Evolutionary conservation across 2,329 filamentous ascomycete species (phyloP).

Genomic region (Penicillium brevicompactum): DNA sequence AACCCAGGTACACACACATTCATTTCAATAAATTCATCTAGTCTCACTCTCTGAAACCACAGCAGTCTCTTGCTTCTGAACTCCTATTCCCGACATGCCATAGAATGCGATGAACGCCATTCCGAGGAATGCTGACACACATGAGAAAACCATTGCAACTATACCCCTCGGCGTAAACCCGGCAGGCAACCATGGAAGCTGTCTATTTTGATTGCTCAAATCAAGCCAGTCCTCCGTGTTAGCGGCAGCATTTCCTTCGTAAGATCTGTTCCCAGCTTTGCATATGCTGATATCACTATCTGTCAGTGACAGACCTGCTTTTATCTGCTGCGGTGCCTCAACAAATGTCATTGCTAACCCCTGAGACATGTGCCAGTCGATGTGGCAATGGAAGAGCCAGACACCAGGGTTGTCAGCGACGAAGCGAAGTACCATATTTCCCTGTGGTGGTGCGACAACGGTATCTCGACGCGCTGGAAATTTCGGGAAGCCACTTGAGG

Average conservation of each 20-base stretch:
- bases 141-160: constrained; percentile 72
- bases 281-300: constrained; percentile 3
- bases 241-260: constrained; percentile 70
- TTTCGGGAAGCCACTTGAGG: constrained; percentile 48
- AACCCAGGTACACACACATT: too few species aligned
- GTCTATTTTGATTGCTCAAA: constrained; percentile 60
- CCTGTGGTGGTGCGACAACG: constrained; percentile 17
- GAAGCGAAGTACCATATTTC: constrained; percentile 25
- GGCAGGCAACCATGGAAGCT: constrained; percentile 59
- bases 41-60: not conserved
- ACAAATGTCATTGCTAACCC: constrained; percentile 19
- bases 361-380: constrained; percentile 27
- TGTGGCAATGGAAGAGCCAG: constrained; percentile 31
- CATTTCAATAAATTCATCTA: not conserved
- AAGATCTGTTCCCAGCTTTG: constrained; percentile 52
- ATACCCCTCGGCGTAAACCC: constrained; percentile 72
- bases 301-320: not conserved
- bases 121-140: constrained; percentile 67
- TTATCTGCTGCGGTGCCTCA: not conserved
- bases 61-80: not conserved
- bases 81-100: not conserved
- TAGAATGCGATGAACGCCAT: constrained; percentile 69
- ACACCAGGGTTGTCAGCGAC: constrained; percentile 28
- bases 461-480: constrained; percentile 51
- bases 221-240: constrained; percentile 67